A percentile compares a stretch with the other conserved stretches of the same genome.
Evolutionary conservation across 2,329 filamentous ascomycete genomes (phyloP).

Genomic region (Ascochyta fabae): DNA sequence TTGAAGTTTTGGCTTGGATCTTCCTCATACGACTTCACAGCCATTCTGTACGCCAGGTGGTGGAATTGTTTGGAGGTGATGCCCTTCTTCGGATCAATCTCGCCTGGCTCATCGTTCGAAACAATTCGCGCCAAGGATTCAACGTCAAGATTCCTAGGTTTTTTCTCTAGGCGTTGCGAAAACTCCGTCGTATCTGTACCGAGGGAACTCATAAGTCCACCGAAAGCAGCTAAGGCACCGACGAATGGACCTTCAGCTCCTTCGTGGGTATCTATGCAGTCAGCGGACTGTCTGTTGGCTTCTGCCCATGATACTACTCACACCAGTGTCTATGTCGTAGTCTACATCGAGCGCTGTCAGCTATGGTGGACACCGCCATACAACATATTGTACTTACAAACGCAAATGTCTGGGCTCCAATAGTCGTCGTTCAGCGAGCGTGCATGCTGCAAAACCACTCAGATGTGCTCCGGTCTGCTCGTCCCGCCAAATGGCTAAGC

Average conservation of each 20-base stretch:
- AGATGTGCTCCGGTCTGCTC: constrained; percentile 27
- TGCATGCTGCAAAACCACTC: constrained; percentile 23
- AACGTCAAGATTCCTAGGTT: not conserved
- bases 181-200: constrained; percentile 22
- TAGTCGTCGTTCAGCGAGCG: constrained; percentile 10
- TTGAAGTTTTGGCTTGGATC: constrained; percentile 16
- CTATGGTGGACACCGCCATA: not conserved
- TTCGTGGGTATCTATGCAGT: constrained; percentile 24
- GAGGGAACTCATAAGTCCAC: constrained; percentile 17
- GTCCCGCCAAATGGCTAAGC: constrained; percentile 27
- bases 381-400: constrained; percentile 12
- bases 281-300: not conserved
- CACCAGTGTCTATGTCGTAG: constrained; percentile 30
- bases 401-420: constrained; percentile 21
- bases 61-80: constrained; percentile 16
- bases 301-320: constrained; percentile 1
- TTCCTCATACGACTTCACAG: constrained; percentile 20
- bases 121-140: constrained; percentile 1
- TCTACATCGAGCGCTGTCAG: constrained; percentile 6
- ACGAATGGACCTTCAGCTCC: constrained; percentile 23
- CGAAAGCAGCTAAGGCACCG: constrained; percentile 21
- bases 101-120: constrained; percentile 1
- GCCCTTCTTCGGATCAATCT: constrained; percentile 4
- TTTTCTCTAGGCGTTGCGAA: constrained; percentile 17
- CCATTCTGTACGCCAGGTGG: constrained; percentile 26